These are phyloP conservation scores for Pythium myriotylum DNA, from an alignment of 352 stramenopile genomes.

Conservation along the genomic window DNA sequence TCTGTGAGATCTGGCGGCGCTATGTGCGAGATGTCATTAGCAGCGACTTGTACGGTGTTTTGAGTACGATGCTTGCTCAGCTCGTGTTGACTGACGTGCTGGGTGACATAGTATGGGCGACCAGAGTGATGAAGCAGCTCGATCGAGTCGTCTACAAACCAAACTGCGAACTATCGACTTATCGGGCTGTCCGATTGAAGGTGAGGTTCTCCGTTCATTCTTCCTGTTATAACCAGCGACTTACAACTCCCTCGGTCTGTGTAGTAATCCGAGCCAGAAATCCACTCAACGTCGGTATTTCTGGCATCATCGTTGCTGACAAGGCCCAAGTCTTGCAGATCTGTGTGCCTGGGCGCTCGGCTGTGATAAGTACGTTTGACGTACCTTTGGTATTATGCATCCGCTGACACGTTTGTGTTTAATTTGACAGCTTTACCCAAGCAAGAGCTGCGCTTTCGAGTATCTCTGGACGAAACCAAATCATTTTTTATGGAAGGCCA, in stretches of 20 bases:
- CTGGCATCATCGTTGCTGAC: conserved; percentile 68
- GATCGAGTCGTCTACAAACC: conserved; percentile 37
- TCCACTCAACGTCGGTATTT: conserved; percentile 51
- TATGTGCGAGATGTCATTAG: conserved; percentile 61
- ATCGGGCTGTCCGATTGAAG: conserved; percentile 69
- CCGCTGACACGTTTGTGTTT: too few species aligned
- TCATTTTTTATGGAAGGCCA: conserved; percentile 50
- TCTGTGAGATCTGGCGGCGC: conserved; percentile 67
- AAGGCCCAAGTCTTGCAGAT: conserved; percentile 59
- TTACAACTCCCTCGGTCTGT: background rate
- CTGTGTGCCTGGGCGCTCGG: conserved; percentile 26
- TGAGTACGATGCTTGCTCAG: background rate
- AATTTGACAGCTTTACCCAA: conserved; percentile 40
- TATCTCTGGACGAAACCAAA: conserved; percentile 36
- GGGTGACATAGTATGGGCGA: conserved; percentile 15
- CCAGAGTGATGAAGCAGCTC: conserved; percentile 15
- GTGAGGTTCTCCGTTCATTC: conserved; percentile 25
- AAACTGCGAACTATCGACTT: conserved; percentile 71
- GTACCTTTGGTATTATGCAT: too few species aligned
- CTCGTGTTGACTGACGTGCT: too few species aligned
- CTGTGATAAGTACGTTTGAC: conserved; percentile 70
- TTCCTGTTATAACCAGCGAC: background rate
- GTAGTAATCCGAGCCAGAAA: conserved; percentile 61
- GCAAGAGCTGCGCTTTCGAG: conserved; percentile 39
- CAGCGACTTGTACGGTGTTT: conserved; percentile 33